Conservation (phyloP, 148 eudicot genomes). For the Fagopyrum esculentum region DNA sequence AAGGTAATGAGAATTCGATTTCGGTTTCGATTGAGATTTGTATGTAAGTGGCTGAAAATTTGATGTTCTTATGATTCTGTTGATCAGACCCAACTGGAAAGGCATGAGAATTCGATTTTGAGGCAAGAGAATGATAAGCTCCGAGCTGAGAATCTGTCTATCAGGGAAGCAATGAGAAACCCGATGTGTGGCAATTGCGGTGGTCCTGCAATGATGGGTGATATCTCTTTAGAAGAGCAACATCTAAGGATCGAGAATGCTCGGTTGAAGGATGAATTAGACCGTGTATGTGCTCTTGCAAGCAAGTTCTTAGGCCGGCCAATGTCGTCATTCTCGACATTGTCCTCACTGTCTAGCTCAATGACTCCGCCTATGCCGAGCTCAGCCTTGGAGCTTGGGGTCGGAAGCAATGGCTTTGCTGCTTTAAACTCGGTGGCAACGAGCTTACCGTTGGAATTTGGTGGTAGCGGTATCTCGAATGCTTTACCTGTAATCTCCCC, state of each 20-base stretch:
- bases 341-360: constrained; percentile 4
- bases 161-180: constrained; percentile 25
- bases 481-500: background rate
- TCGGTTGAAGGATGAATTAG: constrained; percentile 30
- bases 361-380: constrained; percentile 1
- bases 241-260: constrained; percentile 46
- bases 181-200: constrained; percentile 31
- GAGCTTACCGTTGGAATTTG: constrained; percentile 6
- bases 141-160: constrained; percentile 23
- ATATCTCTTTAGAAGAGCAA: constrained; percentile 92
- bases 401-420: constrained; percentile 13
- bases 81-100: constrained; percentile 29
- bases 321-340: constrained; percentile 16
- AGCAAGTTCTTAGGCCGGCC: constrained; percentile 30
- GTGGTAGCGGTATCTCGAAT: background rate
- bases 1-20: constrained; percentile 45
- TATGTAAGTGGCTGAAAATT: background rate
- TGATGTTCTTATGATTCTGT: background rate
- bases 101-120: constrained; percentile 27
- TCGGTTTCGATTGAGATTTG: background rate
- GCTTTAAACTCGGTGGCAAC: constrained; percentile 5
- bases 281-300: constrained; percentile 1
- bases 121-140: constrained; percentile 30
- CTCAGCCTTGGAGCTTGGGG: constrained; percentile 18
- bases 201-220: constrained; percentile 25